A percentile compares a stretch with the other conserved stretches of the same genome.
phyloP scores from a whole-genome alignment of 2,329 filamentous ascomycete species.

The Daldinia sp. region DNA sequence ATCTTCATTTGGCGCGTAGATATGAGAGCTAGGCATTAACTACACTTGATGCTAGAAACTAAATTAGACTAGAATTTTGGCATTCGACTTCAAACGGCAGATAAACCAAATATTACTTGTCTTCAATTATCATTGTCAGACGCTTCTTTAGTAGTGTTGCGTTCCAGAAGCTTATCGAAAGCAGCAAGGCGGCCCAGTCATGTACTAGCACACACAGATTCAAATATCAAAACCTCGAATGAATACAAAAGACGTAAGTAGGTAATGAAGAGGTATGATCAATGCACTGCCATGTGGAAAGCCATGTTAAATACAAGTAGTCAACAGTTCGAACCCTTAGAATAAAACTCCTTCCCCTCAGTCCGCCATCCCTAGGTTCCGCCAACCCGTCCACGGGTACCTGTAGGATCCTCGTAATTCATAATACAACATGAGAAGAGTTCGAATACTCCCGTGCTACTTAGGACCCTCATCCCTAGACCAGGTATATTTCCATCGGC shows the following conservation, averaged over 20 bases:
- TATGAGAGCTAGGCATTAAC: too few relatives aligned
- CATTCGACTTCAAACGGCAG: neutral
- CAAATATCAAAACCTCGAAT: neutral
- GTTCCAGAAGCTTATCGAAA: neutral
- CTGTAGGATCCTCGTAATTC: constrained; percentile 45
- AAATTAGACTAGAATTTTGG: too few relatives aligned
- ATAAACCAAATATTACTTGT: neutral
- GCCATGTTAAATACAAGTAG: constrained; percentile 10
- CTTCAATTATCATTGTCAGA: neutral
- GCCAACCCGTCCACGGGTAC: constrained; percentile 8
- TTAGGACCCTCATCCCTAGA: neutral
- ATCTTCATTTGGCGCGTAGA: neutral
- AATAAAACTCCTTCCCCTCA: constrained; percentile 26
- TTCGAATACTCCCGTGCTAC: constrained; percentile 5
- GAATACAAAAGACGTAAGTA: neutral
- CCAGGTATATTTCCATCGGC: neutral
- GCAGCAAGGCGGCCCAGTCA: neutral
- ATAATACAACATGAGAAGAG: constrained; percentile 45
- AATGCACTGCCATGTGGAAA: constrained; percentile 7
- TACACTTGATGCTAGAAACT: too few relatives aligned
- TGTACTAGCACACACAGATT: neutral
- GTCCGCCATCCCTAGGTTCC: constrained; percentile 17
- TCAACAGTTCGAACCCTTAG: constrained; percentile 5
- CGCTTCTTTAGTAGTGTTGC: neutral
- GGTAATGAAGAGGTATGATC: neutral